phyloP scores from a whole-genome alignment of 768 basidiomycete genomes.

The Lactarius hatsudake region DNA sequence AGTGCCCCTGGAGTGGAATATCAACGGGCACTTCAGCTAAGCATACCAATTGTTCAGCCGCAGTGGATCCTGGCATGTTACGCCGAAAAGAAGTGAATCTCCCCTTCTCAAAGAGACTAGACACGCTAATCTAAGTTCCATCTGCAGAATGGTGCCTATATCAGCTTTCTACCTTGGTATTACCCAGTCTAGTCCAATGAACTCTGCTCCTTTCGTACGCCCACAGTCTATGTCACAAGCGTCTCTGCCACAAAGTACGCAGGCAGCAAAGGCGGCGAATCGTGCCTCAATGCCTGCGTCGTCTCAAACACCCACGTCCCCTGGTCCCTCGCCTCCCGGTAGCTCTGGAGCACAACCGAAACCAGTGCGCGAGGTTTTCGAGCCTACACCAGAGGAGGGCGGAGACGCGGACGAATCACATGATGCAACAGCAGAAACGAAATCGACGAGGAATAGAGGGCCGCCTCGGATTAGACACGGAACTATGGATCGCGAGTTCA shows the following conservation, averaged over 20 bases:
- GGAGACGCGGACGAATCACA: slow-evolving; percentile 37
- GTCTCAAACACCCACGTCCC: slow-evolving; percentile 44
- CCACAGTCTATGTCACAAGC: slow-evolving; percentile 80
- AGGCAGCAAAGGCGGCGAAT: slow-evolving; percentile 40
- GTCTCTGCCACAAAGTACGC: slow-evolving; percentile 40
- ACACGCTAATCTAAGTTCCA: slow-evolving; percentile 10
- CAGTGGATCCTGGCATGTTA: slow-evolving; percentile 93
- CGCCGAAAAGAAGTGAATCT: slow-evolving; percentile 67
- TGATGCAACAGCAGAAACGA: slow-evolving; percentile 28
- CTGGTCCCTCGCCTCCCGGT: slow-evolving; percentile 39
- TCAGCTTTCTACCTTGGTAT: slow-evolving; percentile 78
- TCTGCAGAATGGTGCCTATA: slow-evolving; percentile 81
- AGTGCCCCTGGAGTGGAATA: slow-evolving; percentile 81
- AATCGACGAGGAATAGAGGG: slow-evolving; percentile 25
- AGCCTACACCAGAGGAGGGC: slow-evolving; percentile 53
- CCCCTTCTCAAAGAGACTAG: slow-evolving; percentile 1
- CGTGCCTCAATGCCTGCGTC: slow-evolving; percentile 70
- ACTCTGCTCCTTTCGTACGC: slow-evolving; percentile 41
- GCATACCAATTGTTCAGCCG: slow-evolving; percentile 92
- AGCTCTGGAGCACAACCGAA: slow-evolving; percentile 28
- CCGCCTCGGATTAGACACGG: slow-evolving; percentile 45
- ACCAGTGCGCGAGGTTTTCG: slow-evolving; percentile 36
- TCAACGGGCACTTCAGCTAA: slow-evolving; percentile 90
- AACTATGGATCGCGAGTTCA: slow-evolving; percentile 76
- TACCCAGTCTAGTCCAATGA: slow-evolving; percentile 48